These are phyloP conservation scores for Dictyostelium brefeldianum DNA, from an alignment of 78 protist species.

Conservation along the genomic window DNA sequence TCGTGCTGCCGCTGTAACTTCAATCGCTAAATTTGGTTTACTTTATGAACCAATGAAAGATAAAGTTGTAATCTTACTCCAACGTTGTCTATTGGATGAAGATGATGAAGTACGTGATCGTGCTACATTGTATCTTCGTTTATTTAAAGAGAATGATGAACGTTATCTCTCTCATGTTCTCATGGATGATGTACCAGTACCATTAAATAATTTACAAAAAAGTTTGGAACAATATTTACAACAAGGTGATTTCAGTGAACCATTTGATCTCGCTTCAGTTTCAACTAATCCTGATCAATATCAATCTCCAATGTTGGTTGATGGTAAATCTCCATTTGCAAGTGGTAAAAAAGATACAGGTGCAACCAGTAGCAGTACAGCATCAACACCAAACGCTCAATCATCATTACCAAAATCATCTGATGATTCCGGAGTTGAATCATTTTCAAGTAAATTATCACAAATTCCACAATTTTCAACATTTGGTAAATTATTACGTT, in stretches of 20 bases:
- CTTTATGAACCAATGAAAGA: conserved; percentile 68
- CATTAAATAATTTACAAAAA: conserved; percentile 39
- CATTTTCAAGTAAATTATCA: conserved; percentile 35
- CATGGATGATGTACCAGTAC: conserved; percentile 57
- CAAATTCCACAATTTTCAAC: conserved; percentile 90
- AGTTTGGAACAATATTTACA: conserved; percentile 41
- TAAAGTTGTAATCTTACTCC: conserved; percentile 76
- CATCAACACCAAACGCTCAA: not conserved
- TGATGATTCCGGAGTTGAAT: conserved; percentile 43
- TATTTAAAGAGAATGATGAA: conserved; percentile 56
- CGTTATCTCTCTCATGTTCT: not conserved
- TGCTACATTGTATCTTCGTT: conserved; percentile 82
- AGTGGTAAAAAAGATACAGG: conserved; percentile 15
- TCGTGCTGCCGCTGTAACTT: conserved; percentile 96
- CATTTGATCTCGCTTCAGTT: conserved; percentile 68
- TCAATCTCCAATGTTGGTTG: conserved; percentile 31
- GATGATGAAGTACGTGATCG: conserved; percentile 98
- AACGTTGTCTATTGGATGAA: conserved; percentile 90
- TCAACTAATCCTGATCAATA: conserved; percentile 18
- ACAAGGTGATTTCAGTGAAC: conserved; percentile 12
- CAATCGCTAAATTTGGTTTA: conserved; percentile 97
- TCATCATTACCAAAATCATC: not conserved
- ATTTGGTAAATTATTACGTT: conserved; percentile 81
- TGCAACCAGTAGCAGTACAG: not conserved
- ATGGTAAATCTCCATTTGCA: conserved; percentile 24